Percentiles rank a stretch among this genome's conserved stretches.
These are phyloP conservation scores for Jasminum sambac DNA, from an alignment of 257 asterid species.

Conservation along the genomic window DNA sequence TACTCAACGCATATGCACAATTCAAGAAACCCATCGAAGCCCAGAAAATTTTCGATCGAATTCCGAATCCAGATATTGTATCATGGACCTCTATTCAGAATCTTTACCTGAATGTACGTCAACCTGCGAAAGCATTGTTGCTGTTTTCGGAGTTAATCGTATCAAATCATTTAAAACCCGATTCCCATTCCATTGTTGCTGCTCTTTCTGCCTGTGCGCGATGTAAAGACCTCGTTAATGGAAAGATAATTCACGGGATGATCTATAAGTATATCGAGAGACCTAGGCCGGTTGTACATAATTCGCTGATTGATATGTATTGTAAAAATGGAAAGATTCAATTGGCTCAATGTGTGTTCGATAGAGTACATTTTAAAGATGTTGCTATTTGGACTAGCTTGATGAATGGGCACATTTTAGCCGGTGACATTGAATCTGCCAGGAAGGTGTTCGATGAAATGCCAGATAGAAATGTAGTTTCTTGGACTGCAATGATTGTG, in stretches of 20 bases:
- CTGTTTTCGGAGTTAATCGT: slow-evolving; percentile 39
- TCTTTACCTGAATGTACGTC: slow-evolving; percentile 52
- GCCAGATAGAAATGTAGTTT: slow-evolving; percentile 62
- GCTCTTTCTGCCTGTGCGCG: slow-evolving; percentile 74
- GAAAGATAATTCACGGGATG: slow-evolving; percentile 60
- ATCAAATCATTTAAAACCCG: slow-evolving; percentile 46
- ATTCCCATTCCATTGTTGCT: slow-evolving; percentile 59
- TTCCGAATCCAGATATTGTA: slow-evolving; percentile 54
- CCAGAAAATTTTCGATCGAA: slow-evolving; percentile 49
- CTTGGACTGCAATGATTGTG: slow-evolving; percentile 87
- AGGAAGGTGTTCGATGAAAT: slow-evolving; percentile 56
- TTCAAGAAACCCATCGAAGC: slow-evolving; percentile 42
- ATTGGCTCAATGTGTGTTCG: slow-evolving; percentile 53
- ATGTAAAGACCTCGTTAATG: slow-evolving; percentile 41
- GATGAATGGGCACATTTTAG: slow-evolving; percentile 55
- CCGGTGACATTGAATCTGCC: slow-evolving; percentile 52
- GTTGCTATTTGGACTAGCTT: slow-evolving; percentile 78
- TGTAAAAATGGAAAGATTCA: slow-evolving; percentile 41
- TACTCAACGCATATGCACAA: slow-evolving; percentile 45
- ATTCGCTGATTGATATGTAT: slow-evolving; percentile 74
- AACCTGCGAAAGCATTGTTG: slow-evolving; percentile 45
- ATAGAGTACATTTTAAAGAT: slow-evolving; percentile 42
- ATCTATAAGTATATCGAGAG: slow-evolving; percentile 43
- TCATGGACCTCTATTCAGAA: slow-evolving; percentile 66
- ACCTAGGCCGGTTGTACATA: slow-evolving; percentile 51